Conservation (phyloP, 2,329 filamentous ascomycete species). For the Fusarium sp. region DNA sequence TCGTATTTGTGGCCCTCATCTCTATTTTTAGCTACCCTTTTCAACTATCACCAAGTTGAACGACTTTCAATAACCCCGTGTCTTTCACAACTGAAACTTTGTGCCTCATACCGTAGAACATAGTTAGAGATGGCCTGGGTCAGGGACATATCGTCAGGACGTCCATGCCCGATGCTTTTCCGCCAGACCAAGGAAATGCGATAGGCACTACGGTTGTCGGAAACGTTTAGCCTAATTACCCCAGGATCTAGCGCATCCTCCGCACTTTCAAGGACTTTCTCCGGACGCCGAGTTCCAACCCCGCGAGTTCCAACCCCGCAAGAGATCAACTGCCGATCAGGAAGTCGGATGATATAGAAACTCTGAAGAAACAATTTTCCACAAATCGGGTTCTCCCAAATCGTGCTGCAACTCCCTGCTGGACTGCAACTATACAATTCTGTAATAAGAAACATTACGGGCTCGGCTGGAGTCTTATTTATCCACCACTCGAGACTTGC, state of each 20-base stretch:
- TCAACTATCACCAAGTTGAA: no score
- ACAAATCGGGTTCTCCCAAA: neutral
- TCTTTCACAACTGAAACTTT: no score
- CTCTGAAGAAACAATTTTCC: neutral
- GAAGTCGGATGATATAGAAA: neutral
- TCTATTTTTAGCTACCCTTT: neutral
- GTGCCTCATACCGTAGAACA: no score
- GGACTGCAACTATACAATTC: neutral
- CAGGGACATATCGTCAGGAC: no score
- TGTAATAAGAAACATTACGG: neutral
- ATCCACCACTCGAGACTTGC: neutral
- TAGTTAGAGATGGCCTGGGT: no score
- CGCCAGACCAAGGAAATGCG: no score
- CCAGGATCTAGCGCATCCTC: neutral
- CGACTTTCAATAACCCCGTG: no score
- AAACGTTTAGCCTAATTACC: neutral
- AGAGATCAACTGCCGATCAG: neutral
- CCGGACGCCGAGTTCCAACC: neutral
- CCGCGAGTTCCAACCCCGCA: slow-evolving; percentile 1
- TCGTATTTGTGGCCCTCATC: neutral
- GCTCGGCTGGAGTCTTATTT: neutral
- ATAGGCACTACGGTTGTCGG: no score
- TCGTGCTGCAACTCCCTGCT: neutral
- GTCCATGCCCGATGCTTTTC: no score
- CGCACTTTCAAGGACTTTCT: neutral